phyloP scores from a whole-genome alignment of 164 flowering plant species.

The Buxus sempervirens region DNA sequence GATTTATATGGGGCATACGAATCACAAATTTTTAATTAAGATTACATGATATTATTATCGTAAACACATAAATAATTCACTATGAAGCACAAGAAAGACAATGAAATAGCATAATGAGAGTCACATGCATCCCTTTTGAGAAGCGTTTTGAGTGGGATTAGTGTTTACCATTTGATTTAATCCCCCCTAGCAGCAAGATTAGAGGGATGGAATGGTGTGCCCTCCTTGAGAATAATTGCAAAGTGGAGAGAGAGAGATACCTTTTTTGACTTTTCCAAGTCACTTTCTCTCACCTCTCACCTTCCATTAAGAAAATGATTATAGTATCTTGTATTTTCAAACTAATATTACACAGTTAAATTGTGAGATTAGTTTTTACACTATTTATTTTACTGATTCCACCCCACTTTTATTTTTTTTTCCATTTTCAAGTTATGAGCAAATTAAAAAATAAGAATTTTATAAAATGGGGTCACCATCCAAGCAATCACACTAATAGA shows the following conservation, averaged over 20 bases:
- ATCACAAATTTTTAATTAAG: constrained; percentile 12
- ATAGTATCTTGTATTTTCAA: too few relatives aligned
- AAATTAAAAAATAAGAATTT: too few relatives aligned
- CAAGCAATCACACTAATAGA: too few relatives aligned
- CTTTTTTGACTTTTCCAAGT: constrained; percentile 25
- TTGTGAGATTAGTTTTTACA: too few relatives aligned
- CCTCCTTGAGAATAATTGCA: constrained; percentile 5
- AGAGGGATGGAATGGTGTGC: constrained; percentile 10
- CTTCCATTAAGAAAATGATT: background rate
- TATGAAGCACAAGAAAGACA: constrained; percentile 32
- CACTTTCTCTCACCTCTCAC: background rate
- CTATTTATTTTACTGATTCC: too few relatives aligned
- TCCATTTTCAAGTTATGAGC: too few relatives aligned
- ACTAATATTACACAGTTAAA: too few relatives aligned
- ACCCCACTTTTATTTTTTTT: too few relatives aligned
- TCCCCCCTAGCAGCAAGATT: constrained; percentile 1
- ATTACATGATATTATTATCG: constrained; percentile 6
- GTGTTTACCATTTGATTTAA: constrained; percentile 27
- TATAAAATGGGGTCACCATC: too few relatives aligned
- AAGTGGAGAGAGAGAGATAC: constrained; percentile 7
- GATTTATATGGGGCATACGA: background rate
- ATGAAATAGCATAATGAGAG: constrained; percentile 32
- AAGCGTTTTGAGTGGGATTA: constrained; percentile 10
- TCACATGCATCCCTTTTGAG: constrained; percentile 28
- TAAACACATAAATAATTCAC: constrained; percentile 6